phyloP scores from a whole-genome alignment of 2,329 filamentous ascomycete genomes.

The Fusarium sp. region DNA sequence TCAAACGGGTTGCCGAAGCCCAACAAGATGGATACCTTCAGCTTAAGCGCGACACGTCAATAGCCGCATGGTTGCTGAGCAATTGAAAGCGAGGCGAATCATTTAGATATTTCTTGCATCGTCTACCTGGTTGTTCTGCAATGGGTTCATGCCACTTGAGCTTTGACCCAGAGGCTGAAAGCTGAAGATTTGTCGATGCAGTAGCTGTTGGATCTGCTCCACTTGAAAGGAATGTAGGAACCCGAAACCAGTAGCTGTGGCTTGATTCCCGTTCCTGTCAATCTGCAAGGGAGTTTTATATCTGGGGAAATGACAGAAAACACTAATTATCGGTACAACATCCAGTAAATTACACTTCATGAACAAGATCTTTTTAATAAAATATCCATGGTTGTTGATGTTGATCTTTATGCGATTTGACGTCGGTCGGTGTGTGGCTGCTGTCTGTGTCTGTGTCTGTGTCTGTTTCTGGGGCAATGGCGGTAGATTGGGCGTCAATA shows the following conservation, averaged over 20 bases:
- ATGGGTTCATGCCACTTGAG: conserved; percentile 2
- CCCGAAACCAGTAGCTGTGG: conserved; percentile 6
- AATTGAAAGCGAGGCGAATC: conserved; percentile 8
- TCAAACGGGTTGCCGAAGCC: neutral
- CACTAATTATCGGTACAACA: neutral
- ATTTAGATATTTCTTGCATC: neutral
- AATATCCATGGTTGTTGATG: neutral
- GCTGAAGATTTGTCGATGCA: neutral
- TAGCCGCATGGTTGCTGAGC: conserved; percentile 5
- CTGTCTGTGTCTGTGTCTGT: conserved; percentile 45
- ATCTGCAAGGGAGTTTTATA: neutral
- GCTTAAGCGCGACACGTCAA: conserved; percentile 25
- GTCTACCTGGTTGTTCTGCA: neutral
- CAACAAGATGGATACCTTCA: neutral
- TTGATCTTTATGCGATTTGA: conserved; percentile 24
- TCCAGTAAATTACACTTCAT: neutral
- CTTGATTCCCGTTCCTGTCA: conserved; percentile 3
- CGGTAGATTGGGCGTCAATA: conserved; percentile 46
- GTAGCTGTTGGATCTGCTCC: neutral
- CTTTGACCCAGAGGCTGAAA: conserved; percentile 2
- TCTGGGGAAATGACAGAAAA: neutral
- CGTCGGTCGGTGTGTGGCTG: conserved; percentile 11
- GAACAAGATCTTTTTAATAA: neutral
- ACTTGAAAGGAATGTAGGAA: conserved; percentile 20
- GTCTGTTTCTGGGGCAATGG: conserved; percentile 48